A percentile compares a stretch with the other conserved stretches of the same genome.
Evolutionary conservation across 345 rosid species (phyloP).

Genomic region (Garcia nutans): DNA sequence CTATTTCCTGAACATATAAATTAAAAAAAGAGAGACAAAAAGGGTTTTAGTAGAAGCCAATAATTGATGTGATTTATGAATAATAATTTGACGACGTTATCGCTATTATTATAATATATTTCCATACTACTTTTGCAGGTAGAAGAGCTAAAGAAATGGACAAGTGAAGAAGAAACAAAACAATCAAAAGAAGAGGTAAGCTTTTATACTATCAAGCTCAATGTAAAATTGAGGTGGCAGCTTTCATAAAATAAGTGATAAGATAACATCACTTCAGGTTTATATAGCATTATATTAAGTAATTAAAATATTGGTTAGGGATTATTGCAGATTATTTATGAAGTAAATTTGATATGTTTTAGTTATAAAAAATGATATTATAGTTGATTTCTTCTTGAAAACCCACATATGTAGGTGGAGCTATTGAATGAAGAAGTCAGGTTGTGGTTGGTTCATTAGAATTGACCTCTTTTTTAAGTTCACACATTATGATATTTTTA

Average conservation of each 20-base stretch:
- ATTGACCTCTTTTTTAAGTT: no score
- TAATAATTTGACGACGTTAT: not conserved
- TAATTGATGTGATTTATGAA: not conserved
- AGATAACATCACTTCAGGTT: no score
- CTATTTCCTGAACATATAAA: not conserved
- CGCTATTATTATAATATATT: not conserved
- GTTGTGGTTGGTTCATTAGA: no score
- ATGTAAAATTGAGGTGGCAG: not conserved
- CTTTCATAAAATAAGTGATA: not conserved
- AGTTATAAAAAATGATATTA: no score
- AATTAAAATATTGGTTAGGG: no score
- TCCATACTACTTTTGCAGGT: slow-evolving; percentile 31
- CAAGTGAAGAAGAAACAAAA: slow-evolving; percentile 41
- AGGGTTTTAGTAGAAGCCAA: no score
- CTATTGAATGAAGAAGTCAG: slow-evolving; percentile 56
- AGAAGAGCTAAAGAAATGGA: slow-evolving; percentile 37
- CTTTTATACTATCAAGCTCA: not conserved
- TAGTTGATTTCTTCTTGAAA: not conserved
- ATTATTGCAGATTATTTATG: no score
- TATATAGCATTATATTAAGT: no score
- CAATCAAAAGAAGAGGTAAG: slow-evolving; percentile 40
- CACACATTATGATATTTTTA: no score
- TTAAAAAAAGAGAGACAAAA: not conserved
- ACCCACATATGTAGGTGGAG: slow-evolving; percentile 56
- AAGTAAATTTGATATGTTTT: no score